phyloP scores from a whole-genome alignment of 768 basidiomycete genomes.

The Lactifluus volemus region DNA sequence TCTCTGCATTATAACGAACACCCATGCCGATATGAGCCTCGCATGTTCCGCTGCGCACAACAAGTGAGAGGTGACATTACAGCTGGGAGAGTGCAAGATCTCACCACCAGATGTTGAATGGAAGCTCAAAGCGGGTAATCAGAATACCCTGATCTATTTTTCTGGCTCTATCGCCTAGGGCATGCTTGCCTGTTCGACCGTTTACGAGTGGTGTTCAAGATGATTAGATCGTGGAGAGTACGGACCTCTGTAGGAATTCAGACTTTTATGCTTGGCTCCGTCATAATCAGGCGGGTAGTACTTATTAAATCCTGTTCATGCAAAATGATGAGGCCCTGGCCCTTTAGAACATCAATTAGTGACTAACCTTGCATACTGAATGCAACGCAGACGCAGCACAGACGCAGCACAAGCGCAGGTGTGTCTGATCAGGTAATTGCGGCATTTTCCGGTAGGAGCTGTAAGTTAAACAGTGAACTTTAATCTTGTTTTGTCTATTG shows the following conservation, averaged over 20 bases:
- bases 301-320: constrained; percentile 54
- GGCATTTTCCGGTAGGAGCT: constrained; percentile 4
- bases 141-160: constrained; percentile 96
- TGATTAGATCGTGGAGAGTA: not conserved
- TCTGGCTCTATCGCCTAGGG: constrained; percentile 84
- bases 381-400: no score
- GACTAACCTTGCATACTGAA: constrained; percentile 36
- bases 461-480: not conserved
- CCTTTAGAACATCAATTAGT: not conserved
- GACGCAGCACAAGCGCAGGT: no score
- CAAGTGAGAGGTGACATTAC: not conserved
- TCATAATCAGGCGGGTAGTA: constrained; percentile 77
- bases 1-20: constrained; percentile 99
- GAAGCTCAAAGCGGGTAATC: constrained; percentile 91
- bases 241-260: constrained; percentile 64
- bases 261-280: constrained; percentile 57
- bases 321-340: not conserved
- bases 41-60: constrained; percentile 66
- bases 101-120: constrained; percentile 96
- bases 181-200: constrained; percentile 85
- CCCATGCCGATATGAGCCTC: constrained; percentile 98
- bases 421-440: not conserved
- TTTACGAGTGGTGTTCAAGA: not conserved
- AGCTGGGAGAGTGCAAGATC: constrained; percentile 4
- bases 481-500: constrained; percentile 3